A percentile compares a stretch with the other conserved stretches of the same genome.
These are phyloP conservation scores for Lactarius tabidus DNA, from an alignment of 768 basidiomycete genomes.

Conservation along the genomic window DNA sequence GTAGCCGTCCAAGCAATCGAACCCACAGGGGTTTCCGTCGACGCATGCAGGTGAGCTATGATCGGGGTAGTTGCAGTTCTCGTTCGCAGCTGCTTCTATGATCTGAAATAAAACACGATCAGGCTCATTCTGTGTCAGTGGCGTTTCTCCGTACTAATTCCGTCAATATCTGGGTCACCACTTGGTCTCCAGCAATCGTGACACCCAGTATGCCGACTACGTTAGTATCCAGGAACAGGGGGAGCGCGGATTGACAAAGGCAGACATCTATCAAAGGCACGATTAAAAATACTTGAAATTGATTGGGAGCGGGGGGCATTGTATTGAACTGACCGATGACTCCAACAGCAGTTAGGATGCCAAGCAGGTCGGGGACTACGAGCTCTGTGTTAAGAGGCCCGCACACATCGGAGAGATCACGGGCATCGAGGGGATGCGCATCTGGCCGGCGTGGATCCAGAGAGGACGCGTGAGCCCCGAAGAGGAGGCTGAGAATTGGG, in stretches of 20 bases:
- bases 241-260: slow-evolving; percentile 41
- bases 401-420: slow-evolving; percentile 38
- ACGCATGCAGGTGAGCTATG: slow-evolving; percentile 39
- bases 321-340: slow-evolving; percentile 26
- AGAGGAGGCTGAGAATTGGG: slow-evolving; percentile 7
- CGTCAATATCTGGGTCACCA: slow-evolving; percentile 34
- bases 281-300: neutral
- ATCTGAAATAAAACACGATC: neutral
- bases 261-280: slow-evolving; percentile 36
- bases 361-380: slow-evolving; percentile 30
- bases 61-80: slow-evolving; percentile 41
- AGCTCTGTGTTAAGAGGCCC: slow-evolving; percentile 36
- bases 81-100: slow-evolving; percentile 31
- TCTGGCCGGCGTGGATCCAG: slow-evolving; percentile 1
- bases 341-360: slow-evolving; percentile 32
- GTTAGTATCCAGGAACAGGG: slow-evolving; percentile 35
- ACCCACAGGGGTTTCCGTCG: slow-evolving; percentile 40
- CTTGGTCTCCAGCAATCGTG: slow-evolving; percentile 31
- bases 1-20: slow-evolving; percentile 45
- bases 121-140: neutral
- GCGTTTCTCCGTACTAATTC: slow-evolving; percentile 34
- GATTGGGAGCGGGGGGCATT: neutral
- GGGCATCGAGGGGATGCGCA: slow-evolving; percentile 12
- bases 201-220: slow-evolving; percentile 32
- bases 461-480: slow-evolving; percentile 12